Conservation (phyloP, 208 protist genomes). For the Leishmania braziliensis region DNA sequence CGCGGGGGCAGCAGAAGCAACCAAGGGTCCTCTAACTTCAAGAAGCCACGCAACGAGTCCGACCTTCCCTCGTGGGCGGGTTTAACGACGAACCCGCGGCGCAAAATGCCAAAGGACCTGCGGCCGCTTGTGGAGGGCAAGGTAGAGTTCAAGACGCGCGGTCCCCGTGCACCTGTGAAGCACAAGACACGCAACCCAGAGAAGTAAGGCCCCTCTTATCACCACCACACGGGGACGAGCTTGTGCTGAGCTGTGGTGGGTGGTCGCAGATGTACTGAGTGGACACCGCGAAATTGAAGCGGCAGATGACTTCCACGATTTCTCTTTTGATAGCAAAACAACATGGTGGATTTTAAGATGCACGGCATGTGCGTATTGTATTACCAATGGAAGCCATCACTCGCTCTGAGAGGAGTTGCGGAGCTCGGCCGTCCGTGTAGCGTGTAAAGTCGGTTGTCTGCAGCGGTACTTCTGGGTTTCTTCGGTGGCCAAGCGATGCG, state of each 20-base stretch:
- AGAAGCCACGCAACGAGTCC: constrained; percentile 35
- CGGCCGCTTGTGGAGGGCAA: constrained; percentile 76
- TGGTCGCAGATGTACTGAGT: background rate
- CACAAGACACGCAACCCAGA: constrained; percentile 82
- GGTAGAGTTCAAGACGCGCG: constrained; percentile 33
- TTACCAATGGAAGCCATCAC: background rate
- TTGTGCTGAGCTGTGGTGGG: background rate
- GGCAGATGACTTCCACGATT: background rate
- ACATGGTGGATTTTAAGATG: background rate
- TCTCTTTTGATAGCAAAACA: background rate
- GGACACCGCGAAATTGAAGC: background rate
- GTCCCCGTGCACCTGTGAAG: constrained; percentile 67
- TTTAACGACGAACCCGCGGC: constrained; percentile 81
- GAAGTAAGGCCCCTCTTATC: constrained; percentile 36
- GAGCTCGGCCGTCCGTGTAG: background rate
- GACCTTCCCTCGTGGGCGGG: constrained; percentile 76
- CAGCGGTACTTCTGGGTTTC: background rate
- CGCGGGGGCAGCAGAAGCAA: background rate
- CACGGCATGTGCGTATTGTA: background rate
- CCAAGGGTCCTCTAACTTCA: background rate
- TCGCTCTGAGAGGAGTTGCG: background rate
- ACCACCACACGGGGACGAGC: background rate
- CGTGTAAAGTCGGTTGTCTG: background rate
- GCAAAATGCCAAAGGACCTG: constrained; percentile 86
- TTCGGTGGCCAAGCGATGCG: background rate